A percentile compares a stretch with the other conserved stretches of the same genome.
Evolutionary conservation across 1,284 basidiomycete species (phyloP).

Genomic region (Coriolopsis trogii): DNA sequence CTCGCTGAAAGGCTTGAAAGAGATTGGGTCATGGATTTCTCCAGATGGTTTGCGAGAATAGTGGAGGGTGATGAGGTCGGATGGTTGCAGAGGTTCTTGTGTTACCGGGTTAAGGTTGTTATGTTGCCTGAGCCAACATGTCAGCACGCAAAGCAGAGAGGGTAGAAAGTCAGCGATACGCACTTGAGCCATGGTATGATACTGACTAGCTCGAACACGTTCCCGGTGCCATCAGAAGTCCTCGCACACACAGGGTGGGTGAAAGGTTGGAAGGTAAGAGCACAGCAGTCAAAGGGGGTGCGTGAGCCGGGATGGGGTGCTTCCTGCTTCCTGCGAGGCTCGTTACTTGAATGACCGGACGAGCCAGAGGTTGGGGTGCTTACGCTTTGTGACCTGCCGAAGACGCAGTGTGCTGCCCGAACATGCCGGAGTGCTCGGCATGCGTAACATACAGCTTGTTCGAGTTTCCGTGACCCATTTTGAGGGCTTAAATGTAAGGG

Average conservation of each 20-base stretch:
- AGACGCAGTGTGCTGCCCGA: constrained; percentile 76
- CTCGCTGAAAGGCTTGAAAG: constrained; percentile 90
- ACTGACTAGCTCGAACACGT: constrained; percentile 86
- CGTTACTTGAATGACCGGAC: too few species aligned
- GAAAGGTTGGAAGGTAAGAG: constrained; percentile 92
- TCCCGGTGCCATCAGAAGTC: constrained; percentile 77
- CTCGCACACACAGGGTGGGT: constrained; percentile 87
- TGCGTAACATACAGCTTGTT: constrained; percentile 88
- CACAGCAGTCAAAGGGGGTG: constrained; percentile 91
- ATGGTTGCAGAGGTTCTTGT: constrained; percentile 76
- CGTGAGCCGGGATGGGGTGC: constrained; percentile 59
- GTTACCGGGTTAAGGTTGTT: constrained; percentile 86
- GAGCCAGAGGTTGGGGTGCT: constrained; percentile 30
- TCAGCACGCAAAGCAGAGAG: not conserved
- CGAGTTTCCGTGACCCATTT: constrained; percentile 84
- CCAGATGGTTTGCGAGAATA: constrained; percentile 83
- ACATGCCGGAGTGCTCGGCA: constrained; percentile 76
- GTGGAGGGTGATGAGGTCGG: constrained; percentile 86
- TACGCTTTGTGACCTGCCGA: constrained; percentile 75
- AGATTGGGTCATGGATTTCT: constrained; percentile 89
- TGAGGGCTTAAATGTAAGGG: constrained; percentile 9
- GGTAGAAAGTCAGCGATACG: constrained; percentile 32
- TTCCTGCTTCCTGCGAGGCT: constrained; percentile 71
- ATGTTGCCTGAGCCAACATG: constrained; percentile 55
- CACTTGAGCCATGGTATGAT: constrained; percentile 94